Evolutionary conservation across 805 yeast species (phyloP).

Genomic region (Candida bentonensis): DNA sequence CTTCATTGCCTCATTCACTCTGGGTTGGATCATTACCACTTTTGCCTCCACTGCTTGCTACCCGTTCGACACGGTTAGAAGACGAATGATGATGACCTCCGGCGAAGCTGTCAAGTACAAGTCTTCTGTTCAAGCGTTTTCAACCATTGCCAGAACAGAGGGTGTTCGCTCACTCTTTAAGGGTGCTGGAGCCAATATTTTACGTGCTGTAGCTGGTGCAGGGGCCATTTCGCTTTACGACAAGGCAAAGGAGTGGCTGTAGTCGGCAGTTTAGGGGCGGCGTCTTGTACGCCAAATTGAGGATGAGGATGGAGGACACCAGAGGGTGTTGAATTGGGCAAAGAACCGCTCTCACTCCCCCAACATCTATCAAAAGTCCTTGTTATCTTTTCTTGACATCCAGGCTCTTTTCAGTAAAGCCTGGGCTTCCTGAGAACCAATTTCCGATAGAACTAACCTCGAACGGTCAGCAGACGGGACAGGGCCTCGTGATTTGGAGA

Average conservation of each 20-base stretch:
- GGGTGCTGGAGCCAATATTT: conserved; percentile 97
- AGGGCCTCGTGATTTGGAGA: too few species aligned
- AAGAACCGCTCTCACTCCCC: too few species aligned
- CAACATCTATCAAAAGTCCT: too few species aligned
- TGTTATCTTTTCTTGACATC: too few species aligned
- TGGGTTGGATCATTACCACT: conserved; percentile 93
- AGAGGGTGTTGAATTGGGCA: too few species aligned
- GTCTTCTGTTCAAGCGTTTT: conserved; percentile 86
- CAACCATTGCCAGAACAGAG: conserved; percentile 79
- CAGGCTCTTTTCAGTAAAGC: too few species aligned
- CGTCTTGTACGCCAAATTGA: too few species aligned
- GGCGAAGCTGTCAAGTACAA: conserved; percentile 87
- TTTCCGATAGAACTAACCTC: too few species aligned
- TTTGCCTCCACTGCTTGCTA: conserved; percentile 95
- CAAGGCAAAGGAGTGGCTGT: conserved; percentile 88
- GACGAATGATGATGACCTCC: conserved; percentile 98
- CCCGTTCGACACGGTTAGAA: conserved; percentile 96
- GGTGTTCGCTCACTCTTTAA: conserved; percentile 83
- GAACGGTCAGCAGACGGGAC: too few species aligned
- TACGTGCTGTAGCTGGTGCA: conserved; percentile 98
- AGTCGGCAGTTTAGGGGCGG: too few species aligned
- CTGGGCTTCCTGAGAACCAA: too few species aligned
- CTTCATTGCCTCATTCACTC: conserved; percentile 81
- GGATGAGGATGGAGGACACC: too few species aligned
- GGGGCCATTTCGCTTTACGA: conserved; percentile 95